Evolutionary conservation across 306 rosid species (phyloP).

Genomic region (Urtica urens): DNA sequence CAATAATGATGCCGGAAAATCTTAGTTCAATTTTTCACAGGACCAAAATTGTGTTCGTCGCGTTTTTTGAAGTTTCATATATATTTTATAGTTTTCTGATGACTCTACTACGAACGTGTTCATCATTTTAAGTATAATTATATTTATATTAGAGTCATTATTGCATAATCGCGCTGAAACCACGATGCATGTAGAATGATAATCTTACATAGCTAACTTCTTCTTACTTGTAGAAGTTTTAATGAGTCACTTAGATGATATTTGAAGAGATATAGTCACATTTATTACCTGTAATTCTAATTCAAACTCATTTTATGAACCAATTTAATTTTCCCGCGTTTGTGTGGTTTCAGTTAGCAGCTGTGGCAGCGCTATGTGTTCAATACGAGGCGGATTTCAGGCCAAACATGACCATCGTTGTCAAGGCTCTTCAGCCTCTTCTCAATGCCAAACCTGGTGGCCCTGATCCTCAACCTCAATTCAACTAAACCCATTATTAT

Average conservation of each 20-base stretch:
- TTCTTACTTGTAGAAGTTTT: neutral
- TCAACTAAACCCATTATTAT: slow-evolving; percentile 13
- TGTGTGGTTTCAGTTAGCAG: slow-evolving; percentile 62
- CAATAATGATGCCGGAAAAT: no score
- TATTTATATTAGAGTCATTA: no score
- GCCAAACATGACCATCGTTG: slow-evolving; percentile 97
- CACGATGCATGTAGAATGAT: neutral
- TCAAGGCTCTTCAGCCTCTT: slow-evolving; percentile 93
- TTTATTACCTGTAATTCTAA: neutral
- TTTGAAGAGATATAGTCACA: neutral
- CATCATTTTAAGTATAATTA: no score
- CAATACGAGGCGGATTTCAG: slow-evolving; percentile 97
- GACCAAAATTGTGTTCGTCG: no score
- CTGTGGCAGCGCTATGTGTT: slow-evolving; percentile 96
- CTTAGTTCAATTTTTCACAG: no score
- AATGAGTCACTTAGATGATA: no score
- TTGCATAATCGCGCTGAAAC: no score
- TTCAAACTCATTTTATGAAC: neutral
- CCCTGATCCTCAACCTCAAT: slow-evolving; percentile 42
- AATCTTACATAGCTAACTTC: neutral
- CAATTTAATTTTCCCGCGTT: neutral
- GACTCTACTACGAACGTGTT: no score
- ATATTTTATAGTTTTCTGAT: no score
- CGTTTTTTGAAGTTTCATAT: no score
- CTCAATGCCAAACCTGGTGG: slow-evolving; percentile 78